phyloP scores from a whole-genome alignment of 192 early-diverging fungal genomes.

The Coemansia sp. region DNA sequence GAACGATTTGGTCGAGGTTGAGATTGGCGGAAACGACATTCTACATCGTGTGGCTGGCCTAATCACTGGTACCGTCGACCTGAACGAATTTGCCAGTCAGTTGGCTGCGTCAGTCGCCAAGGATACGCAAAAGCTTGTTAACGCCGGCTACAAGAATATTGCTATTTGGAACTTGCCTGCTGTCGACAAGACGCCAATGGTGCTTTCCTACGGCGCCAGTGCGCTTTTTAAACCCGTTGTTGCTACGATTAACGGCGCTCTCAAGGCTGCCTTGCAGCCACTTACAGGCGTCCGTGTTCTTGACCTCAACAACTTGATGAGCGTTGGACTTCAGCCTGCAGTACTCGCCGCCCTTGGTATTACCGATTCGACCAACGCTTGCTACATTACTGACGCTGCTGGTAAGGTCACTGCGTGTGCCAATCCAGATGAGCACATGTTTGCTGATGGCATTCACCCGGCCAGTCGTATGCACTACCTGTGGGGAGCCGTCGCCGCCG shows the following conservation, averaged over 20 bases:
- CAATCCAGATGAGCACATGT: constrained; percentile 49
- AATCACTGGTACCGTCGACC: constrained; percentile 19
- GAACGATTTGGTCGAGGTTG: constrained; percentile 43
- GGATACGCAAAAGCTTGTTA: constrained; percentile 28
- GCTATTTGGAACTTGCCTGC: constrained; percentile 50
- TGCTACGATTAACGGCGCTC: constrained; percentile 24
- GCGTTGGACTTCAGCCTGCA: constrained; percentile 21
- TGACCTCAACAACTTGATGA: constrained; percentile 36
- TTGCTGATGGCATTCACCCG: constrained; percentile 47
- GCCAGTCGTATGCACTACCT: constrained; percentile 54
- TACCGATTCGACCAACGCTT: constrained; percentile 31
- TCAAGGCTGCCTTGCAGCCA: constrained; percentile 16
- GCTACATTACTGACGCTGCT: constrained; percentile 19
- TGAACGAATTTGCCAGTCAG: constrained; percentile 21
- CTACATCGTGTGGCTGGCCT: constrained; percentile 19
- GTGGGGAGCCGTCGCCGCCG: constrained; percentile 42
- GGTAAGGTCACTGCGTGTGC: constrained; percentile 27
- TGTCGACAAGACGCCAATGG: constrained; percentile 28
- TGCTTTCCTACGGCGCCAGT: constrained; percentile 11
- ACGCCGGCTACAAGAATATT: constrained; percentile 50
- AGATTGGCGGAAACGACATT: constrained; percentile 50
- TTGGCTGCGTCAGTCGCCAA: constrained; percentile 26
- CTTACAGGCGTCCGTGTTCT: constrained; percentile 23
- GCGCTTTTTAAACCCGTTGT: constrained; percentile 20
- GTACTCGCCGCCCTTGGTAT: constrained; percentile 30